Evolutionary conservation across 225 moss, liverwort and hornwort genomes (phyloP).

Genomic region (Takakia lepidozioides): DNA sequence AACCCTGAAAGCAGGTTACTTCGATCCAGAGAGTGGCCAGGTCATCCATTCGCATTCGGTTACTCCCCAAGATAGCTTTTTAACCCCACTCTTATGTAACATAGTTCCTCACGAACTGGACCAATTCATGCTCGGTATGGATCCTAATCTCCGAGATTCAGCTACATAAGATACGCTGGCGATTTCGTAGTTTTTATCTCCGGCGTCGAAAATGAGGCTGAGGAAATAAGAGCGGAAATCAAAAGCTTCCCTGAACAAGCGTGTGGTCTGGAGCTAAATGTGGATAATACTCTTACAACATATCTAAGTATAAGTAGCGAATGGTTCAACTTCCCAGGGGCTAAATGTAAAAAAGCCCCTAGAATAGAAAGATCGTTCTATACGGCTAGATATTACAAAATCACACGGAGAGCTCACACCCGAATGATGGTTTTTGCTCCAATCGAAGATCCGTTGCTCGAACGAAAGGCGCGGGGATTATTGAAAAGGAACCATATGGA

Average conservation of each 20-base stretch:
- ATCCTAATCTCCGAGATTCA: constrained; percentile 2
- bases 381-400: no score
- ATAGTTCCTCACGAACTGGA: constrained; percentile 1
- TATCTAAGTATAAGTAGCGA: no score
- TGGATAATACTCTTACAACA: no score
- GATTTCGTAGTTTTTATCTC: constrained; percentile 9
- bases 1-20: constrained; percentile 9
- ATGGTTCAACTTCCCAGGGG: neutral
- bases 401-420: no score
- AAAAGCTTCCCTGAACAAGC: constrained; percentile 15
- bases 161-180: constrained; percentile 7
- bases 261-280: no score
- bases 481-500: no score
- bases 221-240: constrained; percentile 12
- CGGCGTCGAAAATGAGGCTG: constrained; percentile 11
- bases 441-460: no score
- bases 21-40: constrained; percentile 6
- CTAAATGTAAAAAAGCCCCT: constrained; percentile 1
- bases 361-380: no score
- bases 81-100: constrained; percentile 6
- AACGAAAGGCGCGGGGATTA: no score
- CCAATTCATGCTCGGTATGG: constrained; percentile 1
- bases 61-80: constrained; percentile 6
- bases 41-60: constrained; percentile 8
- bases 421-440: no score